Conservation (phyloP, 164 flowering plant species). For the Saururus chinensis region DNA sequence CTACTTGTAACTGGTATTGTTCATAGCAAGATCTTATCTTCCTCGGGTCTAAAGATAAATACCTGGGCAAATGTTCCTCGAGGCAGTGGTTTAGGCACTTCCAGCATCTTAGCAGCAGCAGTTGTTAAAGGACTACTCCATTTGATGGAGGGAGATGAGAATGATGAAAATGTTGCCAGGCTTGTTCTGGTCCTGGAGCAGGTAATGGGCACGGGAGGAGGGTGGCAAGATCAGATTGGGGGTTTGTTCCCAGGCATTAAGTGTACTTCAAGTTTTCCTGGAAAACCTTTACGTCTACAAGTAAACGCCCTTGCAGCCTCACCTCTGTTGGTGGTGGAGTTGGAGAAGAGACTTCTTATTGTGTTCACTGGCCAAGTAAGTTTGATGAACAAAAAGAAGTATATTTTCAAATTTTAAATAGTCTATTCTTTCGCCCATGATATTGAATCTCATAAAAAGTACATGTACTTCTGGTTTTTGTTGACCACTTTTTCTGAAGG, state of each 20-base stretch:
- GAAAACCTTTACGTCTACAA: constrained; percentile 81
- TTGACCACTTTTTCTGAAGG: not conserved
- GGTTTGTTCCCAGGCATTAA: constrained; percentile 95
- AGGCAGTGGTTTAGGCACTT: constrained; percentile 96
- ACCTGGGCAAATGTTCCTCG: constrained; percentile 99
- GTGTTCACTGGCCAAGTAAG: constrained; percentile 97
- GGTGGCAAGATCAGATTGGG: constrained; percentile 99
- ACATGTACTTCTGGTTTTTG: not conserved
- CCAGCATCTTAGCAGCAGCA: constrained; percentile 96
- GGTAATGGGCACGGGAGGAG: constrained; percentile 99
- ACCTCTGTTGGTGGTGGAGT: constrained; percentile 47
- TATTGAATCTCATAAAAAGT: not conserved
- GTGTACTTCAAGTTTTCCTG: constrained; percentile 85
- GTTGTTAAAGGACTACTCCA: constrained; percentile 90
- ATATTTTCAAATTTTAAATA: not conserved
- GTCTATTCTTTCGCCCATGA: too few species aligned
- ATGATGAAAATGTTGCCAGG: constrained; percentile 86
- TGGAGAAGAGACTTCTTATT: constrained; percentile 75
- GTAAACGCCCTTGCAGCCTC: constrained; percentile 77
- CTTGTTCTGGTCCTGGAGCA: constrained; percentile 90
- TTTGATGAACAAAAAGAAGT: not conserved
- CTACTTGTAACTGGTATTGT: constrained; percentile 69
- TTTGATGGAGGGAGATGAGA: constrained; percentile 61
- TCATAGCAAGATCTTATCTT: constrained; percentile 29
- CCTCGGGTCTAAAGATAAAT: constrained; percentile 45